These are phyloP conservation scores for Blastomyces gilchristii DNA, from an alignment of 2,329 filamentous ascomycete species.

Conservation along the genomic window DNA sequence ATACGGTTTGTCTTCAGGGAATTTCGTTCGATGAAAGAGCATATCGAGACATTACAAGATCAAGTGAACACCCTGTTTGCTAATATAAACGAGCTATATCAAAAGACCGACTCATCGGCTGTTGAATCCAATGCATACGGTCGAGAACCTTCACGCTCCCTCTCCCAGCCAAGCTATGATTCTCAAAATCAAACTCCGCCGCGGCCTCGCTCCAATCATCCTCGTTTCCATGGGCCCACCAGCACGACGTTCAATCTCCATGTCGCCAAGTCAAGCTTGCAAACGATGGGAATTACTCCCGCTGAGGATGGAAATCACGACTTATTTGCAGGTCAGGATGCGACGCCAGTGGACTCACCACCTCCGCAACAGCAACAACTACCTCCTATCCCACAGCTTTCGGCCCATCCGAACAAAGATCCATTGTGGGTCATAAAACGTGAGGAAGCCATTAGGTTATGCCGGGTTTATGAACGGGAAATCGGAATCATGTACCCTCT, in stretches of 20 bases:
- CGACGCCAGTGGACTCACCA: conserved; percentile 41
- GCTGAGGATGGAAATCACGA: conserved; percentile 53
- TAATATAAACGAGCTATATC: conserved; percentile 58
- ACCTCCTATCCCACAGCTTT: conserved; percentile 19
- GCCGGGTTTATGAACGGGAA: conserved; percentile 76
- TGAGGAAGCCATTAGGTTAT: conserved; percentile 70
- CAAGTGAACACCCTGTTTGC: conserved; percentile 71
- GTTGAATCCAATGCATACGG: conserved; percentile 24
- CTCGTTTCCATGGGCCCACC: conserved; percentile 71
- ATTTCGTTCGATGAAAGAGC: conserved; percentile 68
- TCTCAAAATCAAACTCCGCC: conserved; percentile 24
- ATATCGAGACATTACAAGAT: conserved; percentile 66
- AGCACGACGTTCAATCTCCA: conserved; percentile 78
- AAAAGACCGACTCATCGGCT: conserved; percentile 26
- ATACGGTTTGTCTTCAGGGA: conserved; percentile 42
- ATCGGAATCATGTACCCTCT: conserved; percentile 89
- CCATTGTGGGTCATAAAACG: conserved; percentile 69
- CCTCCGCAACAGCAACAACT: conserved; percentile 23
- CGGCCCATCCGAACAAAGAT: conserved; percentile 49
- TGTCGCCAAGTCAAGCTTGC: conserved; percentile 74
- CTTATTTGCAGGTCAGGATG: conserved; percentile 42
- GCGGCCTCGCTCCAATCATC: conserved; percentile 45
- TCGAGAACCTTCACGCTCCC: conserved; percentile 32
- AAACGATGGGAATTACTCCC: conserved; percentile 75
- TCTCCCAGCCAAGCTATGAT: conserved; percentile 21